Evolutionary conservation across 768 basidiomycete species (phyloP).

Genomic region (Kwoniella shandongensis): DNA sequence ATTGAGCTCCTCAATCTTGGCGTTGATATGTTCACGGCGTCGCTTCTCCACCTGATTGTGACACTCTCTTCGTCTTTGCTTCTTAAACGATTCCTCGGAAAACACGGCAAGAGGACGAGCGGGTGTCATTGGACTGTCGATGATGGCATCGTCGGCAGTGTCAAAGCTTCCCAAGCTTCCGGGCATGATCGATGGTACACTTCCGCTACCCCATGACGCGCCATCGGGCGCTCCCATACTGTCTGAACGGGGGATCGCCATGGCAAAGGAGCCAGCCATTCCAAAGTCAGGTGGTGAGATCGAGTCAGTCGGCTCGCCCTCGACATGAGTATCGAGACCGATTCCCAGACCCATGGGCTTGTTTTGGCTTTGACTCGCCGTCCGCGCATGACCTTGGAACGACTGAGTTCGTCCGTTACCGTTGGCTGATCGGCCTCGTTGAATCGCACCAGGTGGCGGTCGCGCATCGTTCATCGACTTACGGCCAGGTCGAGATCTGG

Average conservation of each 20-base stretch:
- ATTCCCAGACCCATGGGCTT: slow-evolving; percentile 25
- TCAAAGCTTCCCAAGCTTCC: slow-evolving; percentile 32
- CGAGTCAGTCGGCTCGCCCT: slow-evolving; percentile 28
- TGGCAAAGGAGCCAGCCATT: slow-evolving; percentile 10
- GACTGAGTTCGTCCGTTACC: slow-evolving; percentile 11
- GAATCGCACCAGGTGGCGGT: slow-evolving; percentile 22
- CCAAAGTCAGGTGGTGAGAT: slow-evolving; percentile 24
- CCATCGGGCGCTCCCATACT: background rate
- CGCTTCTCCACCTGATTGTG: slow-evolving; percentile 48
- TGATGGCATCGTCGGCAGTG: slow-evolving; percentile 21
- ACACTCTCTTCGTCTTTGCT: slow-evolving; percentile 40
- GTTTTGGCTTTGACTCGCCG: slow-evolving; percentile 18
- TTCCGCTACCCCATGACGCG: slow-evolving; percentile 18
- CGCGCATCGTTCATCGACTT: slow-evolving; percentile 42
- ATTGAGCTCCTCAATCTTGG: slow-evolving; percentile 43
- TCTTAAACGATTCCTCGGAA: slow-evolving; percentile 32
- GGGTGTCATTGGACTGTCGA: slow-evolving; percentile 42
- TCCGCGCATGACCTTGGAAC: slow-evolving; percentile 15
- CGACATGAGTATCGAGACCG: slow-evolving; percentile 34
- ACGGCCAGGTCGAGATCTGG: slow-evolving; percentile 17
- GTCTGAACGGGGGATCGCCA: slow-evolving; percentile 22
- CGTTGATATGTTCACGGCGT: slow-evolving; percentile 45
- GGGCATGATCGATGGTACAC: slow-evolving; percentile 20
- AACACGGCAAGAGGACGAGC: slow-evolving; percentile 14
- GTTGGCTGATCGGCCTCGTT: slow-evolving; percentile 20